Evolutionary conservation across 768 basidiomycete species (phyloP).

Genomic region (Termitomyces titanicus): DNA sequence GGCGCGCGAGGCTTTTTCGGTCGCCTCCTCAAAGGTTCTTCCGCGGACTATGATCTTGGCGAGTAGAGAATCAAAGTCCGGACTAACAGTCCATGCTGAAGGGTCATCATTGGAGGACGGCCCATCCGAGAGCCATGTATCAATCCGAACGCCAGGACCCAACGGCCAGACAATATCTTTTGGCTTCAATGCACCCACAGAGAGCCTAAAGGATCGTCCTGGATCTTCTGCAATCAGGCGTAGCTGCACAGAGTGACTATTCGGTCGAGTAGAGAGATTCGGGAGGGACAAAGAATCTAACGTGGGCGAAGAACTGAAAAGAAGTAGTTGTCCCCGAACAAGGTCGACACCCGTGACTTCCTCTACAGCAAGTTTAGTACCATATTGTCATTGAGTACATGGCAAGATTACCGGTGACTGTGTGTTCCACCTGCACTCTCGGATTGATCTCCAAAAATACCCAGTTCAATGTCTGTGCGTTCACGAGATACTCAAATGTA

Average conservation of each 20-base stretch:
- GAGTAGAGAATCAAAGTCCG: conserved; percentile 85
- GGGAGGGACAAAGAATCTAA: conserved; percentile 67
- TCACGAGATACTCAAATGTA: conserved; percentile 87
- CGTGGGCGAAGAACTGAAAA: conserved; percentile 66
- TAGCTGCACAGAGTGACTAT: conserved; percentile 81
- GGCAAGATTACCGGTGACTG: conserved; percentile 66
- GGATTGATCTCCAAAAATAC: conserved; percentile 60
- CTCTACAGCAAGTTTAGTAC: conserved; percentile 41
- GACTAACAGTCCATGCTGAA: conserved; percentile 35
- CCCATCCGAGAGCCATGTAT: conserved; percentile 79
- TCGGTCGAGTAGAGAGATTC: conserved; percentile 63
- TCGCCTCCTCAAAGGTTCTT: conserved; percentile 77
- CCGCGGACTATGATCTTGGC: conserved; percentile 84
- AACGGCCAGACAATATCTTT: conserved; percentile 67
- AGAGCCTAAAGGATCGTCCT: conserved; percentile 69
- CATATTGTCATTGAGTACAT: background rate
- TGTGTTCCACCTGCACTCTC: conserved; percentile 92
- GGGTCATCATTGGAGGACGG: conserved; percentile 42
- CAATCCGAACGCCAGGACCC: conserved; percentile 83
- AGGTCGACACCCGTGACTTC: conserved; percentile 89
- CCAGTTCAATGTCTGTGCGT: conserved; percentile 63
- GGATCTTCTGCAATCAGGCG: conserved; percentile 91
- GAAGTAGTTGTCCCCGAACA: conserved; percentile 85
- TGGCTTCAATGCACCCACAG: conserved; percentile 79
- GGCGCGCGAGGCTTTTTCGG: conserved; percentile 79